phyloP scores from a whole-genome alignment of 345 rosid species.

The Euphorbia lathyris region DNA sequence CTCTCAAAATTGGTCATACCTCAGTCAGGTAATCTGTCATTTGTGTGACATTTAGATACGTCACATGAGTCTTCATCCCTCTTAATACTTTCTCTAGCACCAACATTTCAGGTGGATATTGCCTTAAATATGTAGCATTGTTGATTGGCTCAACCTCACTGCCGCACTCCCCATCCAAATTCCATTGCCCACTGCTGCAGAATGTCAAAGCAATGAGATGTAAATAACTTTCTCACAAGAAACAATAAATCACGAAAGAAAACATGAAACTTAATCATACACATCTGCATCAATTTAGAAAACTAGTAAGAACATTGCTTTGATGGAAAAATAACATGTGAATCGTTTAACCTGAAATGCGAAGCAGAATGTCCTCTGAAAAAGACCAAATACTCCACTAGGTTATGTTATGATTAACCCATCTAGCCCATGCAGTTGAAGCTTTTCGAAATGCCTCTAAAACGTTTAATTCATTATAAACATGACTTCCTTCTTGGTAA shows the following conservation, averaged over 20 bases:
- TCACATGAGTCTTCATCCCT: conserved; percentile 76
- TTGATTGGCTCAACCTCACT: conserved; percentile 80
- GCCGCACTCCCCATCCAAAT: conserved; percentile 89
- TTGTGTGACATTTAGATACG: conserved; percentile 76
- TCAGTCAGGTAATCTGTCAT: conserved; percentile 83
- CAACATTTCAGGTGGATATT: conserved; percentile 74
- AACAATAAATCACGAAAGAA: too few relatives aligned
- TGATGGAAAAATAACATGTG: too few relatives aligned
- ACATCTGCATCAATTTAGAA: neutral
- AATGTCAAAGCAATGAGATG: too few relatives aligned
- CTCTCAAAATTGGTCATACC: too few relatives aligned
- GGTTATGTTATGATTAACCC: conserved; percentile 73
- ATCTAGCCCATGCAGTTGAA: conserved; percentile 80
- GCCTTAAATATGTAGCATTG: conserved; percentile 59
- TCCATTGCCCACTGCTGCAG: conserved; percentile 97
- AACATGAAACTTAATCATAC: neutral
- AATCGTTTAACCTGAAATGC: conserved; percentile 82
- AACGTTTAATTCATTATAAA: conserved; percentile 69
- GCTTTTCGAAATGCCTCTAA: conserved; percentile 89
- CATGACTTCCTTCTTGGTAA: conserved; percentile 89
- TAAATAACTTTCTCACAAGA: neutral
- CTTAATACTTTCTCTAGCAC: conserved; percentile 68
- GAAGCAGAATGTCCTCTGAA: conserved; percentile 90
- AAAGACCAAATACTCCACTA: conserved; percentile 68
- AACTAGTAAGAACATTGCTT: too few relatives aligned